Percentiles rank a stretch among this genome's conserved stretches.
Conservation (phyloP, 2,329 filamentous ascomycete species). For the Claviceps purpurea region DNA sequence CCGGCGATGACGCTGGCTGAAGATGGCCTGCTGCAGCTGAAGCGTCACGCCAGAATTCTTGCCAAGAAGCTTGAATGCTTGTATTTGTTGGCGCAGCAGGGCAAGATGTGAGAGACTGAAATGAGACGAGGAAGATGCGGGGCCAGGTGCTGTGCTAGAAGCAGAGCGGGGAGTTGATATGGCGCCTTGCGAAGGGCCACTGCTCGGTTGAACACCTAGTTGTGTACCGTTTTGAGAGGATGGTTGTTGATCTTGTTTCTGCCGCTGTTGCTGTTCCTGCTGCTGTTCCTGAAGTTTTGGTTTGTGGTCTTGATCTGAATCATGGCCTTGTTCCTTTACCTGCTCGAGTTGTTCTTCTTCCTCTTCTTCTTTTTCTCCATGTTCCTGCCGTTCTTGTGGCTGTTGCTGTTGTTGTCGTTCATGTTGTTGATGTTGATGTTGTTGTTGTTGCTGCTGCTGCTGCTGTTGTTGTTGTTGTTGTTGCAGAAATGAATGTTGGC, state of each 20-base stretch:
- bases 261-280: slow-evolving; percentile 41
- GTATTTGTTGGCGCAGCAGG: slow-evolving; percentile 72
- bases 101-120: slow-evolving; percentile 70
- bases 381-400: slow-evolving; percentile 41
- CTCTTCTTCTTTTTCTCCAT: slow-evolving; percentile 28
- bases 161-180: slow-evolving; percentile 24
- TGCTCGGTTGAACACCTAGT: slow-evolving; percentile 18
- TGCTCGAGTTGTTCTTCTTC: slow-evolving; percentile 13
- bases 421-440: slow-evolving; percentile 27
- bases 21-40: slow-evolving; percentile 70
- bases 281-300: slow-evolving; percentile 16
- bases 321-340: no score
- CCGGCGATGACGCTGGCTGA: slow-evolving; percentile 57
- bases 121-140: slow-evolving; percentile 32
- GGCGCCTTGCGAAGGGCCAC: slow-evolving; percentile 20
- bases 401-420: slow-evolving; percentile 30
- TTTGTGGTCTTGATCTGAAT: no score
- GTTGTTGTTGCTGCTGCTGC: slow-evolving; percentile 41
- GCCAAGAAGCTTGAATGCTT: slow-evolving; percentile 78
- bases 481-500: slow-evolving; percentile 29
- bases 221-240: slow-evolving; percentile 42
- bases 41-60: slow-evolving; percentile 75
- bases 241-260: slow-evolving; percentile 25
- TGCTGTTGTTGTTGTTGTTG: slow-evolving; percentile 33
- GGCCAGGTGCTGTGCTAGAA: slow-evolving; percentile 18